These are phyloP conservation scores for Cucurbita argyrosperma DNA, from an alignment of 306 rosid species.

Conservation along the genomic window DNA sequence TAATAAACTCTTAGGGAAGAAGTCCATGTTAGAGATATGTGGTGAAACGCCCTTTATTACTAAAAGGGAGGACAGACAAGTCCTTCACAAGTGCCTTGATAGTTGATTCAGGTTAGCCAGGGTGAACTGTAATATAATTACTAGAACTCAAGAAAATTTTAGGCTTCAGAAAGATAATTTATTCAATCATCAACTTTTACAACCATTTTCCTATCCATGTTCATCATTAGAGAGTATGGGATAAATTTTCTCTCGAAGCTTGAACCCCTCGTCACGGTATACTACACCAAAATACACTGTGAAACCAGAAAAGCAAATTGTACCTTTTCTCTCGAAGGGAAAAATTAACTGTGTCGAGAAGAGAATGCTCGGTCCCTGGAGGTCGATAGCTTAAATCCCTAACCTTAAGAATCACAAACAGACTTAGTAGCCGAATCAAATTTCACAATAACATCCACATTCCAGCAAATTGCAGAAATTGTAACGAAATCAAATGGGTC, in stretches of 20 bases:
- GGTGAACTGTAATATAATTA: background rate
- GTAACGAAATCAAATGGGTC: background rate
- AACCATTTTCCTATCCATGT: background rate
- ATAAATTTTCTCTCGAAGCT: background rate
- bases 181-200: background rate
- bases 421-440: background rate
- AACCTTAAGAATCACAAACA: conserved; percentile 26
- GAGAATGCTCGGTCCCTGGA: conserved; percentile 67
- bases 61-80: background rate
- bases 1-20: background rate
- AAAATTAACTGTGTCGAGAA: conserved; percentile 53
- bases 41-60: background rate
- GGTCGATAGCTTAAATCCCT: conserved; percentile 71
- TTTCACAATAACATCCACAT: background rate
- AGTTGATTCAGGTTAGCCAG: background rate
- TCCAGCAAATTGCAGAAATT: background rate
- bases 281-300: background rate
- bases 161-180: background rate
- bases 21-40: background rate
- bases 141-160: background rate
- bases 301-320: background rate
- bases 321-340: conserved; percentile 78
- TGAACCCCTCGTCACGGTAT: background rate
- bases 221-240: background rate
- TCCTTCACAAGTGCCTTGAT: background rate